phyloP scores from a whole-genome alignment of 345 rosid genomes.

The Erysimum cheiranthoides region DNA sequence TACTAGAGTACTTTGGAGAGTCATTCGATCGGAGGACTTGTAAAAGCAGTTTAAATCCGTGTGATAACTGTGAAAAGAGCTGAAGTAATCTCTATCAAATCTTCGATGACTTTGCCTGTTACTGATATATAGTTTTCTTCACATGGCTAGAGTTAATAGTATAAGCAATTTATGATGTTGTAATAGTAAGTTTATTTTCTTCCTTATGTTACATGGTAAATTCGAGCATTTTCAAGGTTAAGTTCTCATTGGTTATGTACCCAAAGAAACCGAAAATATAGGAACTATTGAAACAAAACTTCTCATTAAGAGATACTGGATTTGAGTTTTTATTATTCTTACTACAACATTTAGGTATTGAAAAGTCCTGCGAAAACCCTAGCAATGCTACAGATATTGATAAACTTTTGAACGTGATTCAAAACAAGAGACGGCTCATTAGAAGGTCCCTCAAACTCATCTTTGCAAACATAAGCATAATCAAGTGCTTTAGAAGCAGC shows the following conservation, averaged over 20 bases:
- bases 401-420: slow-evolving; percentile 12
- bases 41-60: slow-evolving; percentile 69
- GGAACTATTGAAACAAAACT: neutral
- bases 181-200: neutral
- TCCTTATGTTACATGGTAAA: neutral
- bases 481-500: slow-evolving; percentile 19
- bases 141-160: neutral
- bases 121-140: slow-evolving; percentile 26
- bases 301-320: neutral
- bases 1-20: slow-evolving; percentile 87
- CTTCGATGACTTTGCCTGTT: neutral
- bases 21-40: slow-evolving; percentile 64
- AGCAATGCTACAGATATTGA: slow-evolving; percentile 22
- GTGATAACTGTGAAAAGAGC: slow-evolving; percentile 74
- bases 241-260: neutral
- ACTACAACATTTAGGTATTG: neutral
- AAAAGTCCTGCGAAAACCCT: neutral
- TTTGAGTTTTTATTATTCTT: neutral
- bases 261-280: neutral
- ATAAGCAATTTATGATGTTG: neutral
- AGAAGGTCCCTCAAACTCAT: slow-evolving; percentile 33
- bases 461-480: slow-evolving; percentile 28
- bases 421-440: slow-evolving; percentile 19
- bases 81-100: slow-evolving; percentile 17
- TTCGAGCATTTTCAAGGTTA: neutral